These are phyloP conservation scores for Rhodotorula sp. DNA, from an alignment of 1,284 basidiomycete species.

Conservation along the genomic window DNA sequence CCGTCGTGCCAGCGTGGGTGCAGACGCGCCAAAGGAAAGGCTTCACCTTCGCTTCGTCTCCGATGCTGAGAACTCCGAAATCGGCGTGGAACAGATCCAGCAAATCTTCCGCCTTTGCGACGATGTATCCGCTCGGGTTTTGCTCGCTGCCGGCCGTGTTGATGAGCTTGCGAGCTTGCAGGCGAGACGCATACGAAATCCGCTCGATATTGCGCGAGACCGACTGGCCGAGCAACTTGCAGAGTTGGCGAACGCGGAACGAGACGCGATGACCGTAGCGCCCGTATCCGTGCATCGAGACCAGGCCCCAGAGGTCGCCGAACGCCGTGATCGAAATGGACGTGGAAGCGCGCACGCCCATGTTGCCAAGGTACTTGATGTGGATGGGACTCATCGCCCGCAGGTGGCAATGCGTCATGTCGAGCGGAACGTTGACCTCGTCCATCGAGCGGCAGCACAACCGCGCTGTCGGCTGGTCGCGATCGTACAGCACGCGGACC, in stretches of 20 bases:
- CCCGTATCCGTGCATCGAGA: constrained; percentile 81
- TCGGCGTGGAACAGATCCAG: constrained; percentile 80
- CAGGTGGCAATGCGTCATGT: constrained; percentile 84
- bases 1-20: not conserved
- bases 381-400: constrained; percentile 89
- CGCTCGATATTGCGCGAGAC: constrained; percentile 82
- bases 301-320: constrained; percentile 77
- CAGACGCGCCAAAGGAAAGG: constrained; percentile 22
- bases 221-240: constrained; percentile 71
- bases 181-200: constrained; percentile 71
- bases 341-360: constrained; percentile 78
- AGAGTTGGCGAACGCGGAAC: constrained; percentile 47
- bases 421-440: constrained; percentile 70
- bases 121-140: constrained; percentile 78
- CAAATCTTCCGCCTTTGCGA: constrained; percentile 80
- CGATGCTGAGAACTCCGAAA: constrained; percentile 78
- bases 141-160: constrained; percentile 70
- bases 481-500: constrained; percentile 76
- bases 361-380: constrained; percentile 72
- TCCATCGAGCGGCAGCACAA: constrained; percentile 65
- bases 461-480: constrained; percentile 71
- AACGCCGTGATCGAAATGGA: constrained; percentile 85
- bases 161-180: constrained; percentile 77
- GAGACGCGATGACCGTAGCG: constrained; percentile 45
- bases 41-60: constrained; percentile 65